Conservation (phyloP, 2,329 filamentous ascomycete genomes). For the Ophiostoma fasciatum region DNA sequence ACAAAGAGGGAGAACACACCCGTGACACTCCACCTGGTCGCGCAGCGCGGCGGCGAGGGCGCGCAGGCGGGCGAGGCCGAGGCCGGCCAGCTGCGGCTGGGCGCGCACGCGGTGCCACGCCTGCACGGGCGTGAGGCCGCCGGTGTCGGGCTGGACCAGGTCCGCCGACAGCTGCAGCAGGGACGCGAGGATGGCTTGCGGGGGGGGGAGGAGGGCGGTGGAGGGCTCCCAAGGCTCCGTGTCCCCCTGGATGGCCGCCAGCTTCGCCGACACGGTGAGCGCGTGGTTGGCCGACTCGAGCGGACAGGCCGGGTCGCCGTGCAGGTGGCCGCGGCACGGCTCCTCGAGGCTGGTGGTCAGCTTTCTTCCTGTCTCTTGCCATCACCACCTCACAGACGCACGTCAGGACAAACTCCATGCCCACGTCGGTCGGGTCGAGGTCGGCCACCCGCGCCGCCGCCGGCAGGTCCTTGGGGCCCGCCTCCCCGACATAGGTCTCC, state of each 20-base stretch:
- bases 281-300: conserved; percentile 4
- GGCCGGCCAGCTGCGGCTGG: conserved; percentile 2
- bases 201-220: too few species aligned
- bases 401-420: conserved; percentile 8
- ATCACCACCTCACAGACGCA: neutral
- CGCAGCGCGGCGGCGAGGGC: conserved; percentile 2
- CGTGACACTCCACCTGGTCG: conserved; percentile 4
- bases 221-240: too few species aligned
- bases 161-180: conserved; percentile 4
- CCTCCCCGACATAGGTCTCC: too few species aligned
- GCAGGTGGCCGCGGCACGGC: conserved; percentile 5
- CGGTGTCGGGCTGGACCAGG: neutral
- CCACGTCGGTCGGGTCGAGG: conserved; percentile 3
- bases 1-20: too few species aligned
- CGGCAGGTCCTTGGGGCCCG: too few species aligned
- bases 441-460: neutral
- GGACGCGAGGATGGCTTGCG: conserved; percentile 1
- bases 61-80: neutral
- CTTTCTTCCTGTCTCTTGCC: too few species aligned
- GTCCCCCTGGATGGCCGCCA: too few species aligned
- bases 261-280: conserved; percentile 6
- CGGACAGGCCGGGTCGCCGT: neutral
- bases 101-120: conserved; percentile 4
- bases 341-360: conserved; percentile 6
- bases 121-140: conserved; percentile 6